Evolutionary conservation across 140 eudicot genomes (phyloP).

Genomic region (Flaveria floridana): DNA sequence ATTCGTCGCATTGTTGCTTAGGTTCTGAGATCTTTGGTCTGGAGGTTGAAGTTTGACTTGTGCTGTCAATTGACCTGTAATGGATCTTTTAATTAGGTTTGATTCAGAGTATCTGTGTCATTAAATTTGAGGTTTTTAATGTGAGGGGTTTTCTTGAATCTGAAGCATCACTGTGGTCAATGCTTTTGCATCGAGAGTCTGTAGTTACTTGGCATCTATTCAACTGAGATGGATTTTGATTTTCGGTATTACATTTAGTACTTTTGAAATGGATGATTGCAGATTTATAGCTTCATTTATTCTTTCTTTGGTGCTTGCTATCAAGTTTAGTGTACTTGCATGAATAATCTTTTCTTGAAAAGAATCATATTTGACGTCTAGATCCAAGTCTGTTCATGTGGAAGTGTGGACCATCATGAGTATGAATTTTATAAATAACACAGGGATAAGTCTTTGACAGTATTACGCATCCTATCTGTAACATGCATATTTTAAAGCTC

Average conservation of each 20-base stretch:
- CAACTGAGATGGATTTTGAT: neutral
- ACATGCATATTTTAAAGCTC: neutral
- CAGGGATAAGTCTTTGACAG: neutral
- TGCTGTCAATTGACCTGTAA: conserved; percentile 24
- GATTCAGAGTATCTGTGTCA: neutral
- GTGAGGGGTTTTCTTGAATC: conserved; percentile 21
- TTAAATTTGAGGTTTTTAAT: neutral
- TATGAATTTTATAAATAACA: neutral
- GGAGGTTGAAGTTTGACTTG: conserved; percentile 30
- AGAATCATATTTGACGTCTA: conserved; percentile 8
- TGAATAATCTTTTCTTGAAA: neutral
- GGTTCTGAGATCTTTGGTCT: conserved; percentile 23
- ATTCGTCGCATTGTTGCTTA: conserved; percentile 10
- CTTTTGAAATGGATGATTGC: conserved; percentile 17
- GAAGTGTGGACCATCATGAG: conserved; percentile 12
- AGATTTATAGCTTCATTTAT: neutral
- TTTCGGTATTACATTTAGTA: neutral
- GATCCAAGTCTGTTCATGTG: conserved; percentile 21
- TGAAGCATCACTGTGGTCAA: conserved; percentile 9
- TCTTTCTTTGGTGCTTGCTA: conserved; percentile 10
- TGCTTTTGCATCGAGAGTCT: neutral
- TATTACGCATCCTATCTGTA: conserved; percentile 1
- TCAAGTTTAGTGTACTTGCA: conserved; percentile 22
- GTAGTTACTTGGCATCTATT: conserved; percentile 15
- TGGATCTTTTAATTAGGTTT: conserved; percentile 13